Conservation (phyloP, 768 basidiomycete species). For the Multifurca ochricompacta region DNA sequence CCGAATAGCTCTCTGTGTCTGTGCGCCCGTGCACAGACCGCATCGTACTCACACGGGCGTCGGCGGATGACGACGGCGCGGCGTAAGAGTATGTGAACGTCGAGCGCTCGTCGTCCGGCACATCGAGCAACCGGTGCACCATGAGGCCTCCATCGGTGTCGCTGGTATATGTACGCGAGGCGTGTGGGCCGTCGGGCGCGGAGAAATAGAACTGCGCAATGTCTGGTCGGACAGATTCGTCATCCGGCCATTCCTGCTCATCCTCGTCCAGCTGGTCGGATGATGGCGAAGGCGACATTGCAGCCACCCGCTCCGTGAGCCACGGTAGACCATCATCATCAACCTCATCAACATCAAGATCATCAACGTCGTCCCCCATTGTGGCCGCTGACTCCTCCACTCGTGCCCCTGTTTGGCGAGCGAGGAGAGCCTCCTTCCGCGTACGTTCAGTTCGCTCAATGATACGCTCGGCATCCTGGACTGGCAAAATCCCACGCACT, state of each 20-base stretch:
- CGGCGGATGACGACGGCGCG: background rate
- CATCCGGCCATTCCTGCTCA: conserved; percentile 9
- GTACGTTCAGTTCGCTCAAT: conserved; percentile 18
- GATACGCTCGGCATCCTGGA: conserved; percentile 19
- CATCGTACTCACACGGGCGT: background rate
- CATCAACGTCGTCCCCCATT: background rate
- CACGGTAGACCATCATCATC: background rate
- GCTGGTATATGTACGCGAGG: too few species aligned
- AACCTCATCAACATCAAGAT: background rate
- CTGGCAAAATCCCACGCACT: conserved; percentile 32
- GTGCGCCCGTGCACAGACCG: background rate
- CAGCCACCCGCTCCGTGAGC: background rate
- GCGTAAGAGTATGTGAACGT: conserved; percentile 5
- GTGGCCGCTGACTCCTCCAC: background rate
- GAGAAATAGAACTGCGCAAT: conserved; percentile 17
- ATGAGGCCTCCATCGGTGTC: background rate
- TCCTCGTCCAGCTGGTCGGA: background rate
- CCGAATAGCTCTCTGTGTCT: conserved; percentile 7
- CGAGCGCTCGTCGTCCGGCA: conserved; percentile 15
- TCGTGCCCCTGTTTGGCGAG: background rate
- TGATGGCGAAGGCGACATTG: background rate
- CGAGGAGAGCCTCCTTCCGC: background rate
- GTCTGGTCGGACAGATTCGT: conserved; percentile 15
- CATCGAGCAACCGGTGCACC: background rate
- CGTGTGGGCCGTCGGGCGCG: background rate